Percentiles rank a stretch among this genome's conserved stretches.
Conservation (phyloP, 108 stramenopile genomes). For the Nitzschia sp. region DNA sequence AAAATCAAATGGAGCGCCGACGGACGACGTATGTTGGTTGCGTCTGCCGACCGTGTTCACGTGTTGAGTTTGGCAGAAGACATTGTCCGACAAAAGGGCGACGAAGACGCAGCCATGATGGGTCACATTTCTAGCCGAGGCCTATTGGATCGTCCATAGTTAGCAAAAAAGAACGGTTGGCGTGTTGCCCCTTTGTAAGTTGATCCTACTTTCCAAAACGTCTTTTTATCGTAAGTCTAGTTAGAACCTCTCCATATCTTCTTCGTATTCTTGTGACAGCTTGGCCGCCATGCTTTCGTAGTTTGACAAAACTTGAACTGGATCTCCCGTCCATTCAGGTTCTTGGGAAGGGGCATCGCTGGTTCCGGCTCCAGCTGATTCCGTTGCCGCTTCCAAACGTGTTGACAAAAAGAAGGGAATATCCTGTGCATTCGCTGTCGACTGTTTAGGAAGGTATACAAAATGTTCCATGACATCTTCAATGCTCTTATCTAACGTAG, state of each 20-base stretch:
- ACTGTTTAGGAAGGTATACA: slow-evolving; percentile 74
- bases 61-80: slow-evolving; percentile 76
- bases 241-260: slow-evolving; percentile 81
- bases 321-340: slow-evolving; percentile 37
- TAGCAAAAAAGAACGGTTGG: neutral
- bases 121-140: slow-evolving; percentile 62
- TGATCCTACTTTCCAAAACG: too few species aligned
- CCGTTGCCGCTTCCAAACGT: slow-evolving; percentile 49
- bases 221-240: neutral
- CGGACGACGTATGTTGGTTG: slow-evolving; percentile 77
- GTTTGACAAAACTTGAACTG: slow-evolving; percentile 48
- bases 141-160: slow-evolving; percentile 56
- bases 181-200: neutral
- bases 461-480: slow-evolving; percentile 83
- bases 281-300: slow-evolving; percentile 69
- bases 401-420: slow-evolving; percentile 86
- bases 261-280: slow-evolving; percentile 73
- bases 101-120: slow-evolving; percentile 72
- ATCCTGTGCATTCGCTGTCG: slow-evolving; percentile 78
- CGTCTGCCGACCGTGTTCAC: slow-evolving; percentile 74
- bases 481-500: slow-evolving; percentile 68
- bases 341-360: slow-evolving; percentile 19
- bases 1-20: slow-evolving; percentile 79
- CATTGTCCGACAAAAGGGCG: slow-evolving; percentile 66
- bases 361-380: slow-evolving; percentile 24